Evolutionary conservation across 2,329 filamentous ascomycete species (phyloP), one percentile per base, ranked within the genome.

Genomic region (Neonectria faginata): DNA sequence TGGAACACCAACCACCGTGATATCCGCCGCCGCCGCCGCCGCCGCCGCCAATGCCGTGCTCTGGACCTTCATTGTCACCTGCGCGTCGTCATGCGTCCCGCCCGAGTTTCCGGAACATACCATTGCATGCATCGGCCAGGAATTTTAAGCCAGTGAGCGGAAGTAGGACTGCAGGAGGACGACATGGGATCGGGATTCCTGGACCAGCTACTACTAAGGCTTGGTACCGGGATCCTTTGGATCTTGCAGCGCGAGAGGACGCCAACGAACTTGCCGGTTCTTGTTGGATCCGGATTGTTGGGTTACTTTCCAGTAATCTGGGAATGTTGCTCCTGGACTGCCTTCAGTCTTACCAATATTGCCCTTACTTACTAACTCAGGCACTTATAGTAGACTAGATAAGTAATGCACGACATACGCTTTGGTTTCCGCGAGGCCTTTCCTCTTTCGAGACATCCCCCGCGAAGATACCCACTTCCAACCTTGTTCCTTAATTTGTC

Each of bases 91-190:
- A 57, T 73, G 68, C 61, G 62, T 42, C 22, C 39, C 67, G 16
- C 53, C 60, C 11, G 53, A 60, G 14, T 67, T 71, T 44, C 66
- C 66, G 11, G 45, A 57, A 51, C 64, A 71, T 44, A 68, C 66
- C 48, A 29, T 70, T 42, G 62, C 62, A 33, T 59, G 64, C 52
- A 42, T 67, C 18, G 48, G 27, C 22, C 60, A 20, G 20, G 70
- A 60, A 18, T 72, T 52, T 11, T 70, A 58, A 62, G 48, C 60
- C 29, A 55, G 57, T n/a, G 58, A 65, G 18, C 55, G 62, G 42
- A 69, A 63, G 29, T 58, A 64, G 63, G 59, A 64, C 16, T 59
- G 64, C 48, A 47, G 58, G 10, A 65, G 66, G 22, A 58, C 53
- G 27, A 63, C 36, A 12, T 61, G 53, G 33, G 44, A 47, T n/a